Evolutionary conservation across 257 asterid species (phyloP).

Genomic region (Ligustrum vulgare): DNA sequence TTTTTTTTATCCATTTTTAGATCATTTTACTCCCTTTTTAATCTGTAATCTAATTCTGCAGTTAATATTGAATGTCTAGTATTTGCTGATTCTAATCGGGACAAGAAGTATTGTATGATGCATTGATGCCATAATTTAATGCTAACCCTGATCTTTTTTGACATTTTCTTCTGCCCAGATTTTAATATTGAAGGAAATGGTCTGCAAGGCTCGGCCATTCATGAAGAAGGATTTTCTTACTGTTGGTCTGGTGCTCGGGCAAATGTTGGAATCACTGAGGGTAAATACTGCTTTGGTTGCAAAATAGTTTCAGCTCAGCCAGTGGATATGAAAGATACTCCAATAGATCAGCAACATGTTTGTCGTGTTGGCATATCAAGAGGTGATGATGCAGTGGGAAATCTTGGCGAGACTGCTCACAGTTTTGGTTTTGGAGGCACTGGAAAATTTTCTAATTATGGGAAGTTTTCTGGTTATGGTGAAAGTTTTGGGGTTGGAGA

Average conservation of each 20-base stretch:
- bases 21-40: not conserved
- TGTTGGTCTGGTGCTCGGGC: conserved; percentile 85
- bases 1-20: not conserved
- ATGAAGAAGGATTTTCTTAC: conserved; percentile 57
- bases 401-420: conserved; percentile 50
- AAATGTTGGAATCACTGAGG: conserved; percentile 53
- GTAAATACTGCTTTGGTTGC: conserved; percentile 69
- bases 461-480: conserved; percentile 39
- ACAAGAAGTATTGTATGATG: not conserved
- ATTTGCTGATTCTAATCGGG: not conserved
- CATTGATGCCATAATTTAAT: not conserved
- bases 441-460: conserved; percentile 49
- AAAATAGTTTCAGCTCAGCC: conserved; percentile 47
- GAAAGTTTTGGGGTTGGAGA: conserved; percentile 56
- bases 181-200: conserved; percentile 53
- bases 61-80: not conserved
- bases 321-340: conserved; percentile 52
- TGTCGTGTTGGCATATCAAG: conserved; percentile 59
- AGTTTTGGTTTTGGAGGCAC: conserved; percentile 62
- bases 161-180: conserved; percentile 36
- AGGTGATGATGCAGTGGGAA: conserved; percentile 50
- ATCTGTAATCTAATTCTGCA: not conserved
- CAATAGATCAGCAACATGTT: conserved; percentile 43
- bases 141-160: not conserved
- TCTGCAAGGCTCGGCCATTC: conserved; percentile 50